phyloP scores from a whole-genome alignment of 2,329 filamentous ascomycete species.

The Dothistroma pini region DNA sequence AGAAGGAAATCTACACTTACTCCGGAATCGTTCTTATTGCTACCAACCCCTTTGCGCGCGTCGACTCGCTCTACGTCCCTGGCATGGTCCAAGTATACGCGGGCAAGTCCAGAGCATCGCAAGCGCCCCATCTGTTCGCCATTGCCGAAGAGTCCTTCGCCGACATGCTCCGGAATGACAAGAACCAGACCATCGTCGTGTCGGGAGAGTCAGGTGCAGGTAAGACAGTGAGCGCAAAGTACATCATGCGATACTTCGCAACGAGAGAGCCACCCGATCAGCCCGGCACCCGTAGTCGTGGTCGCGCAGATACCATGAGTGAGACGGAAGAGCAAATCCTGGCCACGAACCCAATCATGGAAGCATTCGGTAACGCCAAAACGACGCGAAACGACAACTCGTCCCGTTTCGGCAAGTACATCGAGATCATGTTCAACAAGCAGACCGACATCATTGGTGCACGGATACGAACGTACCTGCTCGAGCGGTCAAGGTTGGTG shows the following conservation, averaged over 20 bases:
- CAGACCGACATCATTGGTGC: slow-evolving; percentile 95
- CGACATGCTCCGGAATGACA: slow-evolving; percentile 93
- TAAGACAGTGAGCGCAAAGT: slow-evolving; percentile 99
- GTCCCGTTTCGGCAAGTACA: slow-evolving; percentile 98
- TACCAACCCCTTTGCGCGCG: slow-evolving; percentile 94
- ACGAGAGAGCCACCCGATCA: slow-evolving; percentile 92
- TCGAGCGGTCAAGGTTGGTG: slow-evolving; percentile 91
- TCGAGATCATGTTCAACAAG: slow-evolving; percentile 98
- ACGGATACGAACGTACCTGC: slow-evolving; percentile 91
- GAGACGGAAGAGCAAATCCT: slow-evolving; percentile 98
- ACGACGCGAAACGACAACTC: slow-evolving; percentile 99
- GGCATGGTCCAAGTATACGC: slow-evolving; percentile 99
- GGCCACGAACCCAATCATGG: slow-evolving; percentile 99
- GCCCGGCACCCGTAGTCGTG: slow-evolving; percentile 72
- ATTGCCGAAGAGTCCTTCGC: slow-evolving; percentile 99
- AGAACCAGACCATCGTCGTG: slow-evolving; percentile 99
- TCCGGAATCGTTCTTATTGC: slow-evolving; percentile 98
- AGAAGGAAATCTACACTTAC: slow-evolving; percentile 99
- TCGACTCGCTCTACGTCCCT: slow-evolving; percentile 96
- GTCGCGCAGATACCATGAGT: slow-evolving; percentile 76
- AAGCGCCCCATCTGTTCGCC: slow-evolving; percentile 96
- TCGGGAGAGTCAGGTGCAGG: slow-evolving; percentile 98
- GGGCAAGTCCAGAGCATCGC: slow-evolving; percentile 91
- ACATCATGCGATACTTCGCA: slow-evolving; percentile 99
- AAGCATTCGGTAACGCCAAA: slow-evolving; percentile 99